Evolutionary conservation across 2,329 filamentous ascomycete species (phyloP).

Genomic region (Pyrenochaeta sp.): DNA sequence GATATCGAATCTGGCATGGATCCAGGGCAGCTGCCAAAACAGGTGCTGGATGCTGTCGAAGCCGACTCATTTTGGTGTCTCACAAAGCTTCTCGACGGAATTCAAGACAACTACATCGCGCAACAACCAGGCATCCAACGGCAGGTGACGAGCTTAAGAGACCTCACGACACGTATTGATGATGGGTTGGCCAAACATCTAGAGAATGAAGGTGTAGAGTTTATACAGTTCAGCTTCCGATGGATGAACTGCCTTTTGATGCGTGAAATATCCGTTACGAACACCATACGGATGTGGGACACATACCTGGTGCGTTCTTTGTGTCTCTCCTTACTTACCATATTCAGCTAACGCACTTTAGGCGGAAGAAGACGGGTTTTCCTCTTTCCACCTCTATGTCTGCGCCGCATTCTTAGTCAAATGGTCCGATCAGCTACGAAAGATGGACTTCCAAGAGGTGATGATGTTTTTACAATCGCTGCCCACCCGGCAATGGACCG

Average conservation of each 20-base stretch:
- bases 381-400: conserved; percentile 97
- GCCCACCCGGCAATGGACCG: conserved; percentile 92
- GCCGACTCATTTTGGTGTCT: conserved; percentile 99
- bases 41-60: conserved; percentile 94
- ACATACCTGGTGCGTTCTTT: conserved; percentile 82
- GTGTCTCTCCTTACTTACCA: neutral
- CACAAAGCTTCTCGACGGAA: conserved; percentile 96
- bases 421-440: conserved; percentile 93
- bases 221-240: conserved; percentile 98
- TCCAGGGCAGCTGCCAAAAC: conserved; percentile 87
- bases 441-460: conserved; percentile 98
- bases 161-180: conserved; percentile 92
- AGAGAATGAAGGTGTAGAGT: conserved; percentile 90
- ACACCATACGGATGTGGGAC: conserved; percentile 99
- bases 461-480: conserved; percentile 99
- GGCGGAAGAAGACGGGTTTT: conserved; percentile 99
- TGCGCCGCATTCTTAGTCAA: conserved; percentile 98
- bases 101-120: conserved; percentile 98
- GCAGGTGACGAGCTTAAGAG: conserved; percentile 86
- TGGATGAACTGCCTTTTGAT: conserved; percentile 99
- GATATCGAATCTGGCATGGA: conserved; percentile 96
- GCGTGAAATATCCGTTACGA: conserved; percentile 95
- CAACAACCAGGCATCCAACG: conserved; percentile 96
- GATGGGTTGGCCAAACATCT: conserved; percentile 84
- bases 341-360: conserved; percentile 51